Base-by-base conservation (phyloP, 108 stramenopile species). In the Nannochloropsis salina region DNA sequence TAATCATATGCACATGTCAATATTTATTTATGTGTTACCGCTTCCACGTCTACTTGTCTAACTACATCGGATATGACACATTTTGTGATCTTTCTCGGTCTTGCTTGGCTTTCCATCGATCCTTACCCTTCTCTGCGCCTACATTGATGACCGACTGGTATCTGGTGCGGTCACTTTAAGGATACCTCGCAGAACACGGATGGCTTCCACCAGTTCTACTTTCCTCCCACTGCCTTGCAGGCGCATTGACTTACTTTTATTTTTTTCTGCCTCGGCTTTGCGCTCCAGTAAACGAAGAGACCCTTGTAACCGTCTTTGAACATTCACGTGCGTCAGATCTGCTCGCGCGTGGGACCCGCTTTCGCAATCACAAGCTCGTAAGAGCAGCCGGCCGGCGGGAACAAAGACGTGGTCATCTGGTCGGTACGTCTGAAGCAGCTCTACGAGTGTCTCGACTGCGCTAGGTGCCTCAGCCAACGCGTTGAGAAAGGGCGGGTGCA, bases 271-370 rank as follows among this genome's bases (percentile, higher is more conserved):
- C 61, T 6, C 8, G 4, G 61, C 61, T n/a, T 74, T 74, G 20
- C 61, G 61, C 61, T 74, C 61, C 61, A 74, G 61, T n/a, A 74
- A 74, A 15, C 61, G 61, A 15, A 74, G n/a, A 15, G 61, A 74
- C n/a, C 61, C 61, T 6, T 74, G 61, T n/a, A 74, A n/a, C 4
- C 61, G 61, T 74, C 61, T 15, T 74, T 74, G 61, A 1, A 74
- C 61, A n/a, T 8, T 74, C 20, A n/a, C 20, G n/a, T 74, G 61
- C 3, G 15, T 15, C 6, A 74, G n/a, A 74, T 74, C 61, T 4
- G n/a, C n/a, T 6, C 61, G 61, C 61, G 61, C 61, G 15, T 74
- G 61, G 2, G 61, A 15, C n/a, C 61, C 61, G 6, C 61, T n/a
- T 6, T 74, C 61, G 61, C 61, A 1, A 4, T 74, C 61, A 6